These are phyloP conservation scores for Candida smagusa DNA, from an alignment of 1,139 yeast genomes.

Conservation along the genomic window DNA sequence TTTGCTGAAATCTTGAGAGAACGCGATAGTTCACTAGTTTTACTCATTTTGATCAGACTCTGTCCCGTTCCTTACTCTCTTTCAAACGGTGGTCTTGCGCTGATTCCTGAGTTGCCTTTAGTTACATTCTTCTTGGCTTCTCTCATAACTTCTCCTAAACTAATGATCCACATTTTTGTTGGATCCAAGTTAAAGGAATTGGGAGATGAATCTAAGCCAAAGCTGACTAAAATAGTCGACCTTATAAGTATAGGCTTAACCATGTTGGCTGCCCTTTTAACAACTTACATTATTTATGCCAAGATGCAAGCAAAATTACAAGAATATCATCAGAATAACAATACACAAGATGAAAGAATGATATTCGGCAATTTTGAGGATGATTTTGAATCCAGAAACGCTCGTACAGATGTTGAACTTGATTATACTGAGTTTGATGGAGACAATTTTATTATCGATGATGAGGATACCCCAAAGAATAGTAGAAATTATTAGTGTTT, in stretches of 20 bases:
- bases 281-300: conserved; percentile 70
- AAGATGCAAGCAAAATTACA: conserved; percentile 49
- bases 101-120: conserved; percentile 70
- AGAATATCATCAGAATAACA: conserved; percentile 24
- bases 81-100: conserved; percentile 88
- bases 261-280: conserved; percentile 49
- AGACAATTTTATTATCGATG: conserved; percentile 35
- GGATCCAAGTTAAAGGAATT: conserved; percentile 74
- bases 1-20: conserved; percentile 68
- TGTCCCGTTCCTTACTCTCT: conserved; percentile 93
- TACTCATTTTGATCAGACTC: conserved; percentile 69
- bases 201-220: conserved; percentile 55
- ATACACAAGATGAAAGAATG: conserved; percentile 26
- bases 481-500: conserved; percentile 4
- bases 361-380: conserved; percentile 41
- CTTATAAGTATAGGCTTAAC: conserved; percentile 62
- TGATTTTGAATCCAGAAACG: conserved; percentile 20
- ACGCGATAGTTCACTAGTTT: conserved; percentile 55
- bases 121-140: conserved; percentile 69
- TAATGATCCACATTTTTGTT: conserved; percentile 71
- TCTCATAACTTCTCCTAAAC: conserved; percentile 73
- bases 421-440: conserved; percentile 34
- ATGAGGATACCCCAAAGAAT: conserved; percentile 13
- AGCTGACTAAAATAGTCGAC: conserved; percentile 57
- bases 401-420: conserved; percentile 28